phyloP scores from a whole-genome alignment of 306 rosid genomes.

The Abrus pulchellus region DNA sequence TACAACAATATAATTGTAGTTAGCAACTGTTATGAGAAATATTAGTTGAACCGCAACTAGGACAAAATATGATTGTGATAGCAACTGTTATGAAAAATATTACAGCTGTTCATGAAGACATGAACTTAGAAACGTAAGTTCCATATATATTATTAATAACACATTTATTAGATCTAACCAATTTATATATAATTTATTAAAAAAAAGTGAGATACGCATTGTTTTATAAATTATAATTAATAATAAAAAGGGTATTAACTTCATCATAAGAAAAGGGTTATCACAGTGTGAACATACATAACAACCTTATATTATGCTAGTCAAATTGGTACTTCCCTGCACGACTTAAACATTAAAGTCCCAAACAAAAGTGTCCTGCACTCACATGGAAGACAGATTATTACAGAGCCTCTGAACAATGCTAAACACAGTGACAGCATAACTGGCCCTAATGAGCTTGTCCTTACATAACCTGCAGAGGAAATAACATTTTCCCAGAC shows the following conservation, averaged over 20 bases:
- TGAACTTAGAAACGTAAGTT: not conserved
- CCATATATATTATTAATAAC: not conserved
- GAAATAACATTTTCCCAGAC: conserved; percentile 52
- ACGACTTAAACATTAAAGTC: conserved; percentile 26
- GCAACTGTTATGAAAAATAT: not conserved
- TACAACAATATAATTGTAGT: not conserved
- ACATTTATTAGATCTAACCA: not conserved
- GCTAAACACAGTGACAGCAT: conserved; percentile 50
- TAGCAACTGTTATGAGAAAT: not conserved
- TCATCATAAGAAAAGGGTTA: not conserved
- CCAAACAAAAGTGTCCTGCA: conserved; percentile 32
- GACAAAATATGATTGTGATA: not conserved
- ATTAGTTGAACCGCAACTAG: not conserved
- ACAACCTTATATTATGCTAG: not conserved
- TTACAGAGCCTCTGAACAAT: conserved; percentile 41
- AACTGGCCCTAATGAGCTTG: conserved; percentile 40
- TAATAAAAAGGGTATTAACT: not conserved
- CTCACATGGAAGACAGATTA: conserved; percentile 52
- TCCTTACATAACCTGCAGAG: conserved; percentile 50
- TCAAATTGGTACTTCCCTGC: conserved; percentile 8
- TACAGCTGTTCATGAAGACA: not conserved
- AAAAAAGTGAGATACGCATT: not conserved
- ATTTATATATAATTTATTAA: not conserved
- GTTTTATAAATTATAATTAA: not conserved
- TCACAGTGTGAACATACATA: not conserved